Conservation (phyloP, 495 filamentous ascomycete species). For the Pyrenula aspistea region DNA sequence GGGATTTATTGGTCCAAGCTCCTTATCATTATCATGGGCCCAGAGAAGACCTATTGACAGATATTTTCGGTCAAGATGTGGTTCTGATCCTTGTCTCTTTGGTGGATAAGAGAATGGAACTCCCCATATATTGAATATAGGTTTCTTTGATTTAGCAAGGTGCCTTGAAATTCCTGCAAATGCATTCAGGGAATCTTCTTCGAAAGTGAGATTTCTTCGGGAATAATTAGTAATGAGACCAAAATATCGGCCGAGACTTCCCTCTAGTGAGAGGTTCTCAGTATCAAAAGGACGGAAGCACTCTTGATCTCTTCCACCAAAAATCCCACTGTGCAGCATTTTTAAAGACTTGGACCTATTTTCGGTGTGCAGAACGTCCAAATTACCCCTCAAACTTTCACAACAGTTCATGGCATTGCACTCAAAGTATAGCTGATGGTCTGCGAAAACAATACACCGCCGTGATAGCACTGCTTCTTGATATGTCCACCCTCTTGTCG, state of each 20-base stretch:
- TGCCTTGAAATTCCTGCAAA: background rate
- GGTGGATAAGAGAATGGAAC: background rate
- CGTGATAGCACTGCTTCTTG: conserved; percentile 21
- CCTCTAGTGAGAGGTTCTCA: background rate
- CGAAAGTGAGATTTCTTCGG: background rate
- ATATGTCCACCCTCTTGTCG: conserved; percentile 22
- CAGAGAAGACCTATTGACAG: too few species aligned
- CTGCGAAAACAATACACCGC: conserved; percentile 15
- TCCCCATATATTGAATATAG: background rate
- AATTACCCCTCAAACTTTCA: conserved; percentile 6
- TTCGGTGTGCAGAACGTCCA: background rate
- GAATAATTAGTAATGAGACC: background rate
- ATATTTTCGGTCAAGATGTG: too few species aligned
- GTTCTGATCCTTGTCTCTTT: background rate
- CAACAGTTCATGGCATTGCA: conserved; percentile 13
- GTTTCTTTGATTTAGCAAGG: background rate
- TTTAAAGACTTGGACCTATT: background rate
- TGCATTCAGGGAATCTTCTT: background rate
- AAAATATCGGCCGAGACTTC: background rate
- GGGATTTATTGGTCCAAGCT: too few species aligned
- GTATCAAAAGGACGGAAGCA: background rate
- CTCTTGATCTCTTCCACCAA: background rate
- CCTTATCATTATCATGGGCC: too few species aligned
- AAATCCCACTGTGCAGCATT: background rate
- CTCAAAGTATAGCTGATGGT: conserved; percentile 20